Evolutionary conservation across 2,329 filamentous ascomycete genomes (phyloP), one percentile per base, ranked within the genome.

Genomic region (Alternaria ethzedia): DNA sequence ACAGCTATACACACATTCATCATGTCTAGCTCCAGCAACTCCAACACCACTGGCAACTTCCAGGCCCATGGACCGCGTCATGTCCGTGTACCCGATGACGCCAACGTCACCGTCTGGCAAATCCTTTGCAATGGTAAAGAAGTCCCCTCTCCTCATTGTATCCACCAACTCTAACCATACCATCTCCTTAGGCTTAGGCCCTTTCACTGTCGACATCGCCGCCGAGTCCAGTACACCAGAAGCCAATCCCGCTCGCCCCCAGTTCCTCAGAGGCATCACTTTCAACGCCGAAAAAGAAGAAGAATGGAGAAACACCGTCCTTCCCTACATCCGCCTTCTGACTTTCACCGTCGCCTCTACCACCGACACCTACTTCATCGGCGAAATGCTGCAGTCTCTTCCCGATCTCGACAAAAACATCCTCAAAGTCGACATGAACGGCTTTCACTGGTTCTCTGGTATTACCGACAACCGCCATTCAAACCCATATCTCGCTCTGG

Each of bases 401-500:
- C 71, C 69, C 0, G 6, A 60, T 1, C 28, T 74, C 17, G 30
- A 41, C 55, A 23, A 28, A 6, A 61, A 54, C 21, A 59, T 77
- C 51, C 78, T 80, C 69, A 60, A 80, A 75, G n/a, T 85, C 81
- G 23, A 83, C 82, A 57, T 86, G 80, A 28, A 65, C 5, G 55
- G 79, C 76, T 61, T 83, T 80, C 28, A 83, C 80, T 17, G 79
- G 75, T 61, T 81, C 81, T 4, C 90, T 86, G 77, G 91, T 90
- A 72, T 95, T 90, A 70, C 96, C 90, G 15, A 96, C 82, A 0
- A 85, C 3, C 97, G 95, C 72, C 97, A 96, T 2, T 93, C 89
- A 76, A 98, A 97, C 75, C 97, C 95, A 61, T 93, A 93, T 70
- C 89, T 93, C 0, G 93, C 93, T 72, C 97, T 95, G 74, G 97